Evolutionary conservation across 2,329 filamentous ascomycete genomes (phyloP).

Genomic region (Xylariaceae sp.): DNA sequence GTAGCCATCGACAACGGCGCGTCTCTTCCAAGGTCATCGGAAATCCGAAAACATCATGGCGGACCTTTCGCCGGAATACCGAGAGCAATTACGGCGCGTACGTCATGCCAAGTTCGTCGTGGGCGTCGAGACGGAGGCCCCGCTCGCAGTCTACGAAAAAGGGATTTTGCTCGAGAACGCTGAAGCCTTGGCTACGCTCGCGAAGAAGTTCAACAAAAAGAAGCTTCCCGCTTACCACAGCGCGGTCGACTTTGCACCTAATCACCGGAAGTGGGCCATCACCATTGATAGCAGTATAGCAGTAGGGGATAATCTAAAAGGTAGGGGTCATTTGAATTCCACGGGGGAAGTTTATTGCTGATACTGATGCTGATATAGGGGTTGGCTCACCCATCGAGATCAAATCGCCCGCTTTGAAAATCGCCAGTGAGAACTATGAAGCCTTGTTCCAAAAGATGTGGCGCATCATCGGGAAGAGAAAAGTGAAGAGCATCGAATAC

Average conservation of each 20-base stretch:
- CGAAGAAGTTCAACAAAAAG: not conserved
- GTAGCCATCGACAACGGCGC: not conserved
- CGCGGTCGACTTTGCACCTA: not conserved
- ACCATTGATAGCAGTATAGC: slow-evolving; percentile 8
- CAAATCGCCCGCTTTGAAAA: slow-evolving; percentile 1
- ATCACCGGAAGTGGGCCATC: slow-evolving; percentile 4
- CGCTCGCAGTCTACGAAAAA: not conserved
- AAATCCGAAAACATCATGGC: not conserved
- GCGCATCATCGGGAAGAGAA: not conserved
- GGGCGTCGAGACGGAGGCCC: slow-evolving; percentile 11
- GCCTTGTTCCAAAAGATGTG: not conserved
- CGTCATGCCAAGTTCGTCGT: not conserved
- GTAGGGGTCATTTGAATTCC: not conserved
- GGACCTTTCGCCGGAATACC: not conserved
- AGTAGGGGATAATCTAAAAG: not conserved
- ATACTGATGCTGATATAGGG: not conserved
- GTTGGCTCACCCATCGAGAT: slow-evolving; percentile 4
- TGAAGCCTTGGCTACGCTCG: not conserved
- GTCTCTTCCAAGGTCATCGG: too few species aligned
- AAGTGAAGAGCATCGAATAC: not conserved
- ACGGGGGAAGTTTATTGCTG: too few species aligned
- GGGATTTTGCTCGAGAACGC: not conserved
- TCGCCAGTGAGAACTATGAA: not conserved
- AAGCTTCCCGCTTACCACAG: not conserved
- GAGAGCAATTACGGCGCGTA: not conserved